These are phyloP conservation scores for Huntiella decipiens DNA, from an alignment of 2,329 filamentous ascomycete genomes.

Conservation along the genomic window DNA sequence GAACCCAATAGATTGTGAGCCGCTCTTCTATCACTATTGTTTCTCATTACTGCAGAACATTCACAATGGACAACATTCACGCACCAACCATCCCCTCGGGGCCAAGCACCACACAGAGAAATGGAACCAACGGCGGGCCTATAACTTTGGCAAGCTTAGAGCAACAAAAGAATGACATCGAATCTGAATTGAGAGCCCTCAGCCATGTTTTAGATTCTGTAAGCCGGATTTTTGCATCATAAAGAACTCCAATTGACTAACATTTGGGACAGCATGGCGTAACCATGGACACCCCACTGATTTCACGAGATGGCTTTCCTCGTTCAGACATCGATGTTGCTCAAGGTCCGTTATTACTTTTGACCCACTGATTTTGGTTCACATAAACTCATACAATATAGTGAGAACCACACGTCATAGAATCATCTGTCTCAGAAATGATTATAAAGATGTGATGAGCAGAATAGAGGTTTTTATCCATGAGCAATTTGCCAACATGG, in stretches of 20 bases:
- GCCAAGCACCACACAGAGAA: slow-evolving; percentile 40
- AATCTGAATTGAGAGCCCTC: slow-evolving; percentile 71
- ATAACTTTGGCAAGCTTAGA: slow-evolving; percentile 65
- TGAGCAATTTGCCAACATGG: slow-evolving; percentile 52
- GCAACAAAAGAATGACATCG: slow-evolving; percentile 63
- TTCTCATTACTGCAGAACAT: too few species aligned
- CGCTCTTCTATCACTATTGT: too few species aligned
- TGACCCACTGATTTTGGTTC: background rate
- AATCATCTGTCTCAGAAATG: slow-evolving; percentile 78
- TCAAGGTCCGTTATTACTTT: slow-evolving; percentile 45
- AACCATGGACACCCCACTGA: slow-evolving; percentile 73
- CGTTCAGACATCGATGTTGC: slow-evolving; percentile 86
- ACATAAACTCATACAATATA: slow-evolving; percentile 20
- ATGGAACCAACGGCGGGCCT: slow-evolving; percentile 40
- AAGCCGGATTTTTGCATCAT: slow-evolving; percentile 17
- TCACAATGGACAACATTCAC: slow-evolving; percentile 35
- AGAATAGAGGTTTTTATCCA: slow-evolving; percentile 74
- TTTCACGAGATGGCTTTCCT: slow-evolving; percentile 81
- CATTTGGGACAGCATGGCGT: slow-evolving; percentile 53
- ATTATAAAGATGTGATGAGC: slow-evolving; percentile 78
- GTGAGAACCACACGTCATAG: slow-evolving; percentile 83
- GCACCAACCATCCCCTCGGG: slow-evolving; percentile 50
- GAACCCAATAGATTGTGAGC: too few species aligned
- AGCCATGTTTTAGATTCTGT: slow-evolving; percentile 79
- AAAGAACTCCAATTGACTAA: slow-evolving; percentile 4